phyloP scores from a whole-genome alignment of 495 filamentous ascomycete genomes.

The Xylaria curta region DNA sequence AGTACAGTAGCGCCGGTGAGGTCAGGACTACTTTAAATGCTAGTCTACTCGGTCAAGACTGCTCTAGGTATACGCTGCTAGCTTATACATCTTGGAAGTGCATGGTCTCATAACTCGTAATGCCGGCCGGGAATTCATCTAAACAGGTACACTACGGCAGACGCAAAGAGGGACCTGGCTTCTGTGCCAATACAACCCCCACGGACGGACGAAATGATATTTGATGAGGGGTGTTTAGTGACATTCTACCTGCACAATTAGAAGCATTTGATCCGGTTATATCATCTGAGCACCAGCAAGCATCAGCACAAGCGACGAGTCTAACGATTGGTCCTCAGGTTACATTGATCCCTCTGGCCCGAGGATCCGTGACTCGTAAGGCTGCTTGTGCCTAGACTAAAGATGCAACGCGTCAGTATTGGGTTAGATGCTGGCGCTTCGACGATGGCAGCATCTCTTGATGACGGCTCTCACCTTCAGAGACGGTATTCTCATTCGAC shows the following conservation, averaged over 20 bases:
- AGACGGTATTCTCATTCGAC: neutral
- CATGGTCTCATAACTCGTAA: neutral
- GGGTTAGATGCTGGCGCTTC: neutral
- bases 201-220: neutral
- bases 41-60: neutral
- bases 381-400: slow-evolving; percentile 2
- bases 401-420: neutral
- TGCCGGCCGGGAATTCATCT: slow-evolving; percentile 2
- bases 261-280: neutral
- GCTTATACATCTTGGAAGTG: neutral
- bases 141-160: neutral
- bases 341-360: neutral
- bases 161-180: slow-evolving; percentile 1
- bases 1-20: neutral
- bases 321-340: neutral
- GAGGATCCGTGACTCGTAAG: neutral
- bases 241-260: neutral
- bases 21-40: neutral
- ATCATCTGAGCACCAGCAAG: neutral
- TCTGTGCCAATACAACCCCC: slow-evolving; percentile 7
- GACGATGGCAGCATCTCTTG: neutral
- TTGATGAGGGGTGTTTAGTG: neutral
- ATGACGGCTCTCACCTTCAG: neutral
- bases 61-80: neutral
- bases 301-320: neutral